Evolutionary conservation across 2,329 filamentous ascomycete species (phyloP).

Genomic region (Ophiognomonia clavigignenti-juglandacearum): DNA sequence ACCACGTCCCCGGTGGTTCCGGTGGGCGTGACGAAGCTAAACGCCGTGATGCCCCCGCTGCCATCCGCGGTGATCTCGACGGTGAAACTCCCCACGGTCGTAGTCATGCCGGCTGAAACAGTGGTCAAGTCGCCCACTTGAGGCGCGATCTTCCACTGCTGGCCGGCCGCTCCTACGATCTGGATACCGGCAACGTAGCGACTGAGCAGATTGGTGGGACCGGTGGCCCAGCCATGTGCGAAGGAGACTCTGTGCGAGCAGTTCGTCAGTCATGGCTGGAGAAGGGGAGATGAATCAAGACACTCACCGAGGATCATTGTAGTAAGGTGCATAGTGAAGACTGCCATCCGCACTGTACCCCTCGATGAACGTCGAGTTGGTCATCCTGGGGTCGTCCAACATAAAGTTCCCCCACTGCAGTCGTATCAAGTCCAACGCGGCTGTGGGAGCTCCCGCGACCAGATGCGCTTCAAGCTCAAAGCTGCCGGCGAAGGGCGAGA

Average conservation of each 20-base stretch:
- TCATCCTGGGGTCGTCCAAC: slow-evolving; percentile 49
- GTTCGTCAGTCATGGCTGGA: neutral
- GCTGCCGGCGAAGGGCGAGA: slow-evolving; percentile 30
- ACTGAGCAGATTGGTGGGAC: slow-evolving; percentile 29
- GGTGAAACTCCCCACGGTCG: slow-evolving; percentile 7
- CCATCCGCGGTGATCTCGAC: slow-evolving; percentile 11
- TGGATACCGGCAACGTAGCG: slow-evolving; percentile 38
- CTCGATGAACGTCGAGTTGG: slow-evolving; percentile 47
- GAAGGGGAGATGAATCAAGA: too few species aligned
- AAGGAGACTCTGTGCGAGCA: slow-evolving; percentile 20
- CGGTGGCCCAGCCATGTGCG: slow-evolving; percentile 32
- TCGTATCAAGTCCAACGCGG: slow-evolving; percentile 25
- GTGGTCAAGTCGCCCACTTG: slow-evolving; percentile 32
- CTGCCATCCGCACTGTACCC: slow-evolving; percentile 41
- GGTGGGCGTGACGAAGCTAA: slow-evolving; percentile 11
- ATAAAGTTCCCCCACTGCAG: slow-evolving; percentile 40
- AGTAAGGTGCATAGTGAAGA: slow-evolving; percentile 44
- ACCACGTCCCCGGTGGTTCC: slow-evolving; percentile 14
- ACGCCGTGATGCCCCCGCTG: slow-evolving; percentile 9
- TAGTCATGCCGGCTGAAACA: slow-evolving; percentile 11
- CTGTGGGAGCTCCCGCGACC: slow-evolving; percentile 16
- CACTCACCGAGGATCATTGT: slow-evolving; percentile 29
- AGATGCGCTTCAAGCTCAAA: slow-evolving; percentile 31
- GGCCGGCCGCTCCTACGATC: slow-evolving; percentile 30
- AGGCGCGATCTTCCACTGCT: slow-evolving; percentile 32